Base-by-base conservation (phyloP, 2,329 filamentous ascomycete species). In the Trichoderma sp. region DNA sequence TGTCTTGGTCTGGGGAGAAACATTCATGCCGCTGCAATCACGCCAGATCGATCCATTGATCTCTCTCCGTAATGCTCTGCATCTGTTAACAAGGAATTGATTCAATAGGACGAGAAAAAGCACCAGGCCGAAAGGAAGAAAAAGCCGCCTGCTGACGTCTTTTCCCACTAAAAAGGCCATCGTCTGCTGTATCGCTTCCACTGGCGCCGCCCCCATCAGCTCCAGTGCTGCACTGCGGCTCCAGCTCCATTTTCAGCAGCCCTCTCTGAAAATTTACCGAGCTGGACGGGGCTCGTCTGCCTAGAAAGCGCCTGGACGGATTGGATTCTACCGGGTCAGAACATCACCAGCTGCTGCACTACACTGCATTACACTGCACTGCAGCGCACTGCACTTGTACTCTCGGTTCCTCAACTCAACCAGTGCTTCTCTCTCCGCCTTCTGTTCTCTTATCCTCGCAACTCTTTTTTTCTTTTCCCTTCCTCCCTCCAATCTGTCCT, bases 181-280 rank as follows among this genome's bases (percentile, higher is more conserved):
- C 58, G 47, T 34, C 67, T 56, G 58, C 58, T 70, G 66, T 53
- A 61, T 24, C 32, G 34, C 24, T 34, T 43, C 66, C 56, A 61
- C 53, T 51, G 24, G 26, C 24, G 21, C 67, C 66, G 56, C 56
- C 57, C 21, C 57, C 67, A 62, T 28, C 30, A 67, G 51, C 56
- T 61, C 32, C 57, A 28, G 18, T 39, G 32, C 21, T 61, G 51
- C 57, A 28, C 26, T 39, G 32, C 21, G 28, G 14, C 67, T 62
- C 67, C 53, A 51, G 14, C 67, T 61, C 67, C 56, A 53, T 63
- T 47, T 7, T 26, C 67, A 70, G 67, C 67, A 57, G 53, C 58
- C 18, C 30, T 14, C 8, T 63, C 24, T 26, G 15, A 26, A 30
- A 60, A 58, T 61, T 47, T 61, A 21, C 60, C 21, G 18, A 39